These are phyloP conservation scores for Castanopsis chinensis DNA, from an alignment of 306 rosid genomes.

Conservation along the genomic window DNA sequence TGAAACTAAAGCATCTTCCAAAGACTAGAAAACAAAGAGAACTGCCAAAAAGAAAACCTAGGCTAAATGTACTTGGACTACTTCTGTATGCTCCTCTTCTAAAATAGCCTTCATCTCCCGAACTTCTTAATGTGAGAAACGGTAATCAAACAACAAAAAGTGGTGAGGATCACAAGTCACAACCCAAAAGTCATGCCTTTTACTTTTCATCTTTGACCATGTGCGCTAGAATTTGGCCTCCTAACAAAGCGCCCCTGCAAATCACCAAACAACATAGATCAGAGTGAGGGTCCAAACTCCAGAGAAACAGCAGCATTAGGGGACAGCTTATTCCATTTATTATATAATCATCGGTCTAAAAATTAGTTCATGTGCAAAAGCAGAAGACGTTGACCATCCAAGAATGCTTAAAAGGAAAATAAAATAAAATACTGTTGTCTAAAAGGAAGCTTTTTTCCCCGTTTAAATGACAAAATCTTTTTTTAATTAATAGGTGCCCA, in stretches of 20 bases:
- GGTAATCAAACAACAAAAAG: not conserved
- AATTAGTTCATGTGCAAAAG: too few species aligned
- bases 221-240: slow-evolving; percentile 58
- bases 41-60: slow-evolving; percentile 2
- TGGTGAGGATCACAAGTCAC: not conserved
- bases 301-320: not conserved
- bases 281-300: not conserved
- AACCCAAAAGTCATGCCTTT: slow-evolving; percentile 6
- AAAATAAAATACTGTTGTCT: too few species aligned
- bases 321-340: not conserved
- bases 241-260: slow-evolving; percentile 89
- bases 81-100: slow-evolving; percentile 24
- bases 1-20: slow-evolving; percentile 14
- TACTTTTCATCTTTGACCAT: slow-evolving; percentile 30
- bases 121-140: slow-evolving; percentile 4
- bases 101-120: slow-evolving; percentile 13
- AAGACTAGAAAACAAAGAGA: slow-evolving; percentile 14
- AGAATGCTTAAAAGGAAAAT: too few species aligned
- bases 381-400: too few species aligned
- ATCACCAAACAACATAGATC: slow-evolving; percentile 19
- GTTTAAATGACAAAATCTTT: too few species aligned
- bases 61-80: slow-evolving; percentile 7
- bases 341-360: too few species aligned
- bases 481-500: too few species aligned
- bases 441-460: too few species aligned